Base-by-base conservation (phyloP, 108 stramenopile genomes). In the Thalassiosira profunda region DNA sequence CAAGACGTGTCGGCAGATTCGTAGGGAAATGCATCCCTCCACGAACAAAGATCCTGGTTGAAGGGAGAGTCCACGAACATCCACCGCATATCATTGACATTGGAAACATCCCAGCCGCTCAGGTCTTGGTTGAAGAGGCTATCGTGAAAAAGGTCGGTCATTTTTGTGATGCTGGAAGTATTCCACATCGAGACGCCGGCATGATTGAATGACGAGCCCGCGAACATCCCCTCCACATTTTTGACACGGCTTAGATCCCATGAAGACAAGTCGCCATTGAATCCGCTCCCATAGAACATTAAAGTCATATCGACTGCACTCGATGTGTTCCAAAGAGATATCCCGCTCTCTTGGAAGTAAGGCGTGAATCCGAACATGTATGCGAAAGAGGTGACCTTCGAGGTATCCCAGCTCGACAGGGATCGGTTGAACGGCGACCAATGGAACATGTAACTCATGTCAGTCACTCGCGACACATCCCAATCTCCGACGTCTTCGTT, bases 401-500 rank as follows among this genome's bases (percentile, higher is more conserved):
- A 24, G 8, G 70, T 62, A 52, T 79, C 65, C 76, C 76, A 77
- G 4, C 44, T 26, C 5, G 18, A 26, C 5, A 77, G 33, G 23
- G 29, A 26, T 9, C 7, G 12, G 12, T 49, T 54, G 15, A 42
- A 31, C 10, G 28, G 21, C n/a, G 64, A 56, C 2, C 35, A 17
- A 5, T 38, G 15, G 49, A 77, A 77, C 76, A 70, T 77, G 21
- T 35, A 24, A 31, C 44, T 46, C 59, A 46, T 61, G 38, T 82
- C 58, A 9, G 47, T 47, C 23, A 82, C 48, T 26, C 63, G 63
- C 21, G 59, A 54, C 15, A 76, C 75, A 59, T 73, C 60, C 75
- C 79, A 84, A 18, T 6, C 45, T 0, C 69, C 74, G 63, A 84
- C 76, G 38, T 78, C 62, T 36, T 33, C 63, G 7, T 78, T 78